Evolutionary conservation across 306 rosid species (phyloP).

Genomic region (Canavalia ensiformis): DNA sequence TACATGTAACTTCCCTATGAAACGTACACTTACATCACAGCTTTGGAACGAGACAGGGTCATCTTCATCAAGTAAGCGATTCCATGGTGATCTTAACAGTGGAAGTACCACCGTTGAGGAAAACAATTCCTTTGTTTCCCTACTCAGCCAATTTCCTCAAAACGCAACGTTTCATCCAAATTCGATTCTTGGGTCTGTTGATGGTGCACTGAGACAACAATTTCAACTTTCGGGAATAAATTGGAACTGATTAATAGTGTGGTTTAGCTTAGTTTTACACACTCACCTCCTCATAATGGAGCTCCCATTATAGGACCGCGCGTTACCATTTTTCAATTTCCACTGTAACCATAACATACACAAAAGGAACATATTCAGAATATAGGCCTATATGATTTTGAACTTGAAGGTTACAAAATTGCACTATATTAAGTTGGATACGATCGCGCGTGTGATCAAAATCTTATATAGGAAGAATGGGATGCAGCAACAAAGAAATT

Average conservation of each 20-base stretch:
- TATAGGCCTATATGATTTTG: background rate
- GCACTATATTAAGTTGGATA: background rate
- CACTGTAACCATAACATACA: constrained; percentile 4
- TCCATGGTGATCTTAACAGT: constrained; percentile 73
- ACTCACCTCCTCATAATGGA: background rate
- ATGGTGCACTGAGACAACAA: constrained; percentile 67
- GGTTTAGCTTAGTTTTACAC: background rate
- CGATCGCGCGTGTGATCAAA: background rate
- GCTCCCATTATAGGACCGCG: background rate
- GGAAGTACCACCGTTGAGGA: constrained; percentile 50
- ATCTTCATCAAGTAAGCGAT: constrained; percentile 65
- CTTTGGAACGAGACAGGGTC: constrained; percentile 68
- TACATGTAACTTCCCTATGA: constrained; percentile 32
- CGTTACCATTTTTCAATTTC: constrained; percentile 37
- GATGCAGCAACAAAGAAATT: background rate
- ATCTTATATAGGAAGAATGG: background rate
- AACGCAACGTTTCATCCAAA: constrained; percentile 55
- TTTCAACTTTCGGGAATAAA: constrained; percentile 77
- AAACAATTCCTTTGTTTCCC: constrained; percentile 70
- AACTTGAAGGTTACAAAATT: constrained; percentile 16
- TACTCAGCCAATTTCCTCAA: constrained; percentile 77
- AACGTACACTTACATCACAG: constrained; percentile 57
- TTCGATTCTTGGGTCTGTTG: constrained; percentile 61
- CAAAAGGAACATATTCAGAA: background rate
- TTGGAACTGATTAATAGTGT: constrained; percentile 64